These are phyloP conservation scores for Pseudocercospora vitis DNA, from an alignment of 2,329 filamentous ascomycete genomes.

Conservation along the genomic window DNA sequence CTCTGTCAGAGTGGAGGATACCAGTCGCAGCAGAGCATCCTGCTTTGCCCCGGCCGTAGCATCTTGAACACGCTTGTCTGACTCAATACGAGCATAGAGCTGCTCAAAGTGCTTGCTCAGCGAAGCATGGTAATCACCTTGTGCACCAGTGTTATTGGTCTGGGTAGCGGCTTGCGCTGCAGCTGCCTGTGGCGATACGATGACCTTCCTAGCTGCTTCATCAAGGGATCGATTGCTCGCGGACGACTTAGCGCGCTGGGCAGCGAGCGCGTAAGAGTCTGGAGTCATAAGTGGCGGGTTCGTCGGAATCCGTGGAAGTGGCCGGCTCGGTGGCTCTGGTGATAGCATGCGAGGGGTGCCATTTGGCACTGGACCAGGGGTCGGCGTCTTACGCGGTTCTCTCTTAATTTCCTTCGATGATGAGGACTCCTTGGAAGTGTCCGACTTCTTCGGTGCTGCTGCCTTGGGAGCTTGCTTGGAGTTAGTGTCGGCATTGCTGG, in stretches of 20 bases:
- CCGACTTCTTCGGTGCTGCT: constrained; percentile 27
- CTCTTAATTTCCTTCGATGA: constrained; percentile 27
- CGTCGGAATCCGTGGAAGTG: constrained; percentile 29
- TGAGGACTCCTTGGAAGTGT: constrained; percentile 23
- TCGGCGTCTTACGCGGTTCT: constrained; percentile 24
- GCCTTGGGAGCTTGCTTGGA: constrained; percentile 24
- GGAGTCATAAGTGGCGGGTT: constrained; percentile 38
- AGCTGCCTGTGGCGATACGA: constrained; percentile 18
- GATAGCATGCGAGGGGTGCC: constrained; percentile 21
- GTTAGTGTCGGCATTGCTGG: constrained; percentile 21
- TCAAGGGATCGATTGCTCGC: constrained; percentile 13
- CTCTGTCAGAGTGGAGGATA: constrained; percentile 67
- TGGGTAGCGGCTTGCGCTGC: constrained; percentile 17
- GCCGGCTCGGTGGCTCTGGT: constrained; percentile 26
- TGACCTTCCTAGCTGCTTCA: constrained; percentile 25
- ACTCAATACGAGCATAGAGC: constrained; percentile 62
- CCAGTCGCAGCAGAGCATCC: constrained; percentile 66
- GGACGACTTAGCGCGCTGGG: constrained; percentile 23
- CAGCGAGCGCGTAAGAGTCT: constrained; percentile 45
- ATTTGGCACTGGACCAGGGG: constrained; percentile 15
- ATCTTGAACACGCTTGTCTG: constrained; percentile 67
- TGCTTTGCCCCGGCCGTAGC: constrained; percentile 65
- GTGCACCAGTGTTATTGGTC: constrained; percentile 7
- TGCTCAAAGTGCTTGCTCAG: constrained; percentile 53
- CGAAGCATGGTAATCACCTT: constrained; percentile 21